phyloP scores from a whole-genome alignment of 192 early-diverging fungal species.

The Entomortierella lignicola region DNA sequence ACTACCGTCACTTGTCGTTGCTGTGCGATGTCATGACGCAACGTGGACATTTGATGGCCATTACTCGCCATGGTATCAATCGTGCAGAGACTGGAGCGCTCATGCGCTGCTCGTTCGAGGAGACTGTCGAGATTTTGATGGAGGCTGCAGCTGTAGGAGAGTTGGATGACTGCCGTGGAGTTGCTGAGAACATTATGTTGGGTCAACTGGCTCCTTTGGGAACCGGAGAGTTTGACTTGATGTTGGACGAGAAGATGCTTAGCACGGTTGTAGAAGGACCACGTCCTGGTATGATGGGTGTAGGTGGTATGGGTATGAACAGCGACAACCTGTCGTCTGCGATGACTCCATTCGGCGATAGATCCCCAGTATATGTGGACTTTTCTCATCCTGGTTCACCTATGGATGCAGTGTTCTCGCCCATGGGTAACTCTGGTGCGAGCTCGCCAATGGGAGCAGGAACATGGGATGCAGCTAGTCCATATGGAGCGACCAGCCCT shows the following conservation, averaged over 20 bases:
- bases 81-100: constrained; percentile 93
- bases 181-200: constrained; percentile 97
- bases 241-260: constrained; percentile 94
- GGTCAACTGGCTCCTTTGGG: constrained; percentile 97
- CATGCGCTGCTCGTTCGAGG: constrained; percentile 97
- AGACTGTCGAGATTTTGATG: constrained; percentile 98
- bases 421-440: constrained; percentile 81
- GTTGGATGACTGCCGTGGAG: constrained; percentile 94
- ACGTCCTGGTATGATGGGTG: constrained; percentile 61
- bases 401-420: constrained; percentile 86
- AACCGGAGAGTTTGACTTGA: constrained; percentile 92
- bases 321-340: constrained; percentile 73
- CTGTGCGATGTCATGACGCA: constrained; percentile 98
- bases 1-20: constrained; percentile 96
- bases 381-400: constrained; percentile 74
- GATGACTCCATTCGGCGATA: constrained; percentile 85
- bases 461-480: constrained; percentile 49
- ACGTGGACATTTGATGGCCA: constrained; percentile 92
- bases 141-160: constrained; percentile 93
- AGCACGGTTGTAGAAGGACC: constrained; percentile 71
- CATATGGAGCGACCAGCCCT: constrained; percentile 55
- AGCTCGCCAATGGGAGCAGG: constrained; percentile 63
- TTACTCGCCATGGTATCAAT: constrained; percentile 98
- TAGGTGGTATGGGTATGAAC: constrained; percentile 65
- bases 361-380: constrained; percentile 71